Evolutionary conservation across 1,139 yeast species (phyloP), one percentile per base, ranked within the genome.

Genomic region (Yamadazyma triangularis): DNA sequence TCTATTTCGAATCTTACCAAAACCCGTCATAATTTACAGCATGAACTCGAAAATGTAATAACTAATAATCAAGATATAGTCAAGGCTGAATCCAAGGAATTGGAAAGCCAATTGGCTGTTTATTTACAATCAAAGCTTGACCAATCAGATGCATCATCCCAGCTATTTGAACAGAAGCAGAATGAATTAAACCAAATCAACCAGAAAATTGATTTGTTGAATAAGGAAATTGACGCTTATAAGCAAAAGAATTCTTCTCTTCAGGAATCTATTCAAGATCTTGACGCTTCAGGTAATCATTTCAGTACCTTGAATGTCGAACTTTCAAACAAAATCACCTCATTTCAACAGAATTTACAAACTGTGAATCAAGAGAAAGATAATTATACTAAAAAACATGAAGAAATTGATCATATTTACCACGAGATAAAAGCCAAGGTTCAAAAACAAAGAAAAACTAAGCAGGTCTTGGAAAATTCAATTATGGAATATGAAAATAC

Each of bases 401-500:
- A 15, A 5, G 4, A 18, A 18, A 32, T 21, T 28, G 36, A 30
- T 28, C 25, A 10, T 15, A 29, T 23, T 4, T 23, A 22, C n/a
- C 8, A 28, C 7, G 4, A 18, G 8, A 14, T 20, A 11, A 16
- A 26, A 6, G 15, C 14, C 5, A 41, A 40, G 23, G 24, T 40
- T 4, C 15, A 27, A 8, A 28, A 50, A 12, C 58, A 60, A 33
- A 50, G 51, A 8, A 31, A 33, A 4, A 60, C 59, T 33, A 39
- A 71, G 39, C 55, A 71, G 36, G 58, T 63, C 7, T 51, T 77
- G 24, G 78, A 76, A 44, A 71, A 74, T 41, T 62, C 77, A 2
- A 76, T 77, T 7, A 68, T 73, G 58, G 70, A 73, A 27, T 50
- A 65, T 28, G 57, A 61, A 31, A 67, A 67, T 0, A 60, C 56